phyloP scores from a whole-genome alignment of 2,329 filamentous ascomycete species.

The Neophaeococcomyces aloes region DNA sequence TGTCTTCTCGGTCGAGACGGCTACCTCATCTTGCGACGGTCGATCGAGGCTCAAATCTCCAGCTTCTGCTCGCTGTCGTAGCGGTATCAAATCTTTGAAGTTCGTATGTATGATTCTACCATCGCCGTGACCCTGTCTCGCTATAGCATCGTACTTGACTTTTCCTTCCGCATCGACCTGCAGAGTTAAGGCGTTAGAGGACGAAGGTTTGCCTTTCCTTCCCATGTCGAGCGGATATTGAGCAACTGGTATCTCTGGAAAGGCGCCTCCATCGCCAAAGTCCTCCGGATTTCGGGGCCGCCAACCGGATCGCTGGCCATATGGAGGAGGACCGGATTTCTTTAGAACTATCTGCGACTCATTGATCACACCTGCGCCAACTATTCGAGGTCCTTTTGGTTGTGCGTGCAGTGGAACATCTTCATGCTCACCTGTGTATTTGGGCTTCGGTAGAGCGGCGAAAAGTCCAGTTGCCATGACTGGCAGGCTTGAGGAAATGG shows the following conservation, averaged over 20 bases:
- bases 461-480: slow-evolving; percentile 55
- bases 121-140: slow-evolving; percentile 74
- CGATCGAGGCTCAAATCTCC: slow-evolving; percentile 81
- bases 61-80: slow-evolving; percentile 83
- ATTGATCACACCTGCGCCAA: slow-evolving; percentile 69
- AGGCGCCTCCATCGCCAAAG: slow-evolving; percentile 91
- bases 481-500: not conserved
- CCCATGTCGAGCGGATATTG: slow-evolving; percentile 97
- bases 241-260: slow-evolving; percentile 84
- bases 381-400: slow-evolving; percentile 69
- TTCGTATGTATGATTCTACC: slow-evolving; percentile 81
- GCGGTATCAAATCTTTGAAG: slow-evolving; percentile 92
- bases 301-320: slow-evolving; percentile 82
- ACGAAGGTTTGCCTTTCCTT: slow-evolving; percentile 54
- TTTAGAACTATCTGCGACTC: slow-evolving; percentile 73
- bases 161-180: slow-evolving; percentile 87
- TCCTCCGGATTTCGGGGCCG: slow-evolving; percentile 79
- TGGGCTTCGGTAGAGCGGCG: slow-evolving; percentile 74
- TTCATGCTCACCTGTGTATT: slow-evolving; percentile 83
- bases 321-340: slow-evolving; percentile 74
- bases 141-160: slow-evolving; percentile 93
- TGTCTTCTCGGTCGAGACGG: slow-evolving; percentile 75
- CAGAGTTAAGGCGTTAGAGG: slow-evolving; percentile 79
- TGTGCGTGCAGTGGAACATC: slow-evolving; percentile 61
- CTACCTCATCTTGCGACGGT: slow-evolving; percentile 74